Evolutionary conservation across 257 asterid species (phyloP).

Genomic region (Solanum infundibuliforme): DNA sequence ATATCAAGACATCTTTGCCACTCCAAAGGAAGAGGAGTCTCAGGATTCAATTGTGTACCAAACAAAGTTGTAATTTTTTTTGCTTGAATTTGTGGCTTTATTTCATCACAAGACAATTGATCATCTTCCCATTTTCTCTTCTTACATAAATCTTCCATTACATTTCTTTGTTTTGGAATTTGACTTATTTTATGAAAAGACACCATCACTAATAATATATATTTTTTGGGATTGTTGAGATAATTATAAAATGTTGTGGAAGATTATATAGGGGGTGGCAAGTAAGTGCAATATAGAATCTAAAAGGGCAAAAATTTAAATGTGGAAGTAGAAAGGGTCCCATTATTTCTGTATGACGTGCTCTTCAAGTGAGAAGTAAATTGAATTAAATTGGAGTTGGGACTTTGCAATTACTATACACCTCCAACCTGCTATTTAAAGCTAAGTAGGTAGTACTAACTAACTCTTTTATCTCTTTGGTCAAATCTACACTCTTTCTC

Average conservation of each 20-base stretch:
- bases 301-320: conserved; percentile 29
- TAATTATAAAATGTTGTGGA: conserved; percentile 7
- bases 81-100: conserved; percentile 9
- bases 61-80: conserved; percentile 6
- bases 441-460: conserved; percentile 3
- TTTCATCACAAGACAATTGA: neutral
- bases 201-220: conserved; percentile 17
- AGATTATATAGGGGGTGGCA: conserved; percentile 18
- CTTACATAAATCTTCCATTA: conserved; percentile 25
- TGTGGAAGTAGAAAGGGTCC: conserved; percentile 31
- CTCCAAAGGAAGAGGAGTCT: conserved; percentile 41
- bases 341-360: conserved; percentile 32
- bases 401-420: conserved; percentile 23
- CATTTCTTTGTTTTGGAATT: conserved; percentile 11
- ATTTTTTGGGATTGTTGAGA: neutral
- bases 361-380: conserved; percentile 33
- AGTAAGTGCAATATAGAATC: conserved; percentile 20
- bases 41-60: conserved; percentile 15
- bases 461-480: conserved; percentile 8
- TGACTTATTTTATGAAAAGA: conserved; percentile 30
- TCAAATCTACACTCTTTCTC: conserved; percentile 7
- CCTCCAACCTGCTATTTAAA: conserved; percentile 18
- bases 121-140: conserved; percentile 50
- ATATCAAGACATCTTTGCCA: conserved; percentile 72
- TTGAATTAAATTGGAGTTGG: neutral